These are phyloP conservation scores for Podospora didyma DNA, from an alignment of 495 filamentous ascomycete genomes.

Conservation along the genomic window DNA sequence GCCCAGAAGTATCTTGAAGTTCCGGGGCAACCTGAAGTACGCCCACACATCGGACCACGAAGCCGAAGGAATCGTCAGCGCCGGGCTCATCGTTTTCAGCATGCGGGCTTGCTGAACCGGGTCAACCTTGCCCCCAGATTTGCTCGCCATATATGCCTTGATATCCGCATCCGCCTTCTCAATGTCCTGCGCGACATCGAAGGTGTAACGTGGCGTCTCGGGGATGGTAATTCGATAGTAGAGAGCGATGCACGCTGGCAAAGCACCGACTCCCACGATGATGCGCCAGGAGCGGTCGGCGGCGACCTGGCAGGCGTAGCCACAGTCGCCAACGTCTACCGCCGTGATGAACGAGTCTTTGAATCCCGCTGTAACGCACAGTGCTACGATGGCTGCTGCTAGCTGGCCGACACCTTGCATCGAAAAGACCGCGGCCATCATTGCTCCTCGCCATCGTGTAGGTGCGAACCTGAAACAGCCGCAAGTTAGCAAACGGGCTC, in stretches of 20 bases:
- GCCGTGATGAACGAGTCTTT: constrained; percentile 54
- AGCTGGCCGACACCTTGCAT: constrained; percentile 83
- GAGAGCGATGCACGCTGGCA: constrained; percentile 71
- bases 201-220: constrained; percentile 77
- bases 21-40: constrained; percentile 67
- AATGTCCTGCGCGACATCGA: constrained; percentile 64
- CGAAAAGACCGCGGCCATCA: constrained; percentile 85
- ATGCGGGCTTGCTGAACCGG: constrained; percentile 30
- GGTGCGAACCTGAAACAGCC: constrained; percentile 59
- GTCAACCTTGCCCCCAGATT: constrained; percentile 47
- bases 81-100: constrained; percentile 24
- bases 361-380: constrained; percentile 69
- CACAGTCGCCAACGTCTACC: constrained; percentile 46
- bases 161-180: constrained; percentile 67
- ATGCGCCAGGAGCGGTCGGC: constrained; percentile 83
- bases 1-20: constrained; percentile 69
- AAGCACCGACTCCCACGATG: constrained; percentile 72
- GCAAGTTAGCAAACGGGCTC: not conserved
- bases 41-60: constrained; percentile 59
- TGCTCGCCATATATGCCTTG: constrained; percentile 56
- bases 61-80: constrained; percentile 58
- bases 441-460: constrained; percentile 78
- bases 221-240: constrained; percentile 77
- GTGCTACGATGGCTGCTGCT: constrained; percentile 63
- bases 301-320: constrained; percentile 58